Percentiles rank a stretch among this genome's conserved stretches.
These are phyloP conservation scores for Trichoderma brevicompactum DNA, from an alignment of 2,329 filamentous ascomycete species.

Conservation along the genomic window DNA sequence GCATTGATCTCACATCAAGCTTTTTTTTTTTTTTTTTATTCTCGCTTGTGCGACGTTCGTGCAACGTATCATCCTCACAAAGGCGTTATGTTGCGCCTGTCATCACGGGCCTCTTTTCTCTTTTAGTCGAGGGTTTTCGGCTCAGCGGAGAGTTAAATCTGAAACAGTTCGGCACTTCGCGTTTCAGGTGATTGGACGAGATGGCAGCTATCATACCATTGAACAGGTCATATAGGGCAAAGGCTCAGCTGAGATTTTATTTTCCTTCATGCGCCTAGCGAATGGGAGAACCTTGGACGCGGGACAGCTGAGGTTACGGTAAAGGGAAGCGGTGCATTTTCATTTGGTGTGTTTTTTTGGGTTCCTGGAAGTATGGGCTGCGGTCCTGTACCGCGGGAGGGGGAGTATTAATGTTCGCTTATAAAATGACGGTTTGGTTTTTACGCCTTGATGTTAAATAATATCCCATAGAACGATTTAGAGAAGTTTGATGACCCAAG, in stretches of 20 bases:
- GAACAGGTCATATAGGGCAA: slow-evolving; percentile 6
- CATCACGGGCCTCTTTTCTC: background rate
- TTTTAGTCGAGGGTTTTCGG: background rate
- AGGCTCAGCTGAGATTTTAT: slow-evolving; percentile 17
- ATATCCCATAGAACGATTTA: slow-evolving; percentile 15
- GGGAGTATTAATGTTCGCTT: background rate
- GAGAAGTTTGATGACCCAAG: background rate
- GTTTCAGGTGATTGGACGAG: slow-evolving; percentile 19
- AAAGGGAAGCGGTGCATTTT: background rate
- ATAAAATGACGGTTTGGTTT: slow-evolving; percentile 6
- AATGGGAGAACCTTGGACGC: background rate
- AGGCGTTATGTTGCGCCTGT: slow-evolving; percentile 4
- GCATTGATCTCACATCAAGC: background rate
- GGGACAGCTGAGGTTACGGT: background rate
- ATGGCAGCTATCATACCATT: slow-evolving; percentile 19
- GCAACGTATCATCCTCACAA: slow-evolving; percentile 12
- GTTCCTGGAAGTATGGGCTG: background rate
- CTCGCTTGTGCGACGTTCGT: background rate
- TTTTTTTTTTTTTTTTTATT: background rate
- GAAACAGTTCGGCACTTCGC: slow-evolving; percentile 21
- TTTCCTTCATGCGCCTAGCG: slow-evolving; percentile 8
- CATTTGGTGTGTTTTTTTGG: background rate
- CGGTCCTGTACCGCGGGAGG: background rate
- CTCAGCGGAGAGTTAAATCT: slow-evolving; percentile 14
- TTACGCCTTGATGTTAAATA: slow-evolving; percentile 21